Evolutionary conservation across 2,329 filamentous ascomycete species (phyloP), one percentile per base, ranked within the genome.

Genomic region (Fusarium praegraminearum): DNA sequence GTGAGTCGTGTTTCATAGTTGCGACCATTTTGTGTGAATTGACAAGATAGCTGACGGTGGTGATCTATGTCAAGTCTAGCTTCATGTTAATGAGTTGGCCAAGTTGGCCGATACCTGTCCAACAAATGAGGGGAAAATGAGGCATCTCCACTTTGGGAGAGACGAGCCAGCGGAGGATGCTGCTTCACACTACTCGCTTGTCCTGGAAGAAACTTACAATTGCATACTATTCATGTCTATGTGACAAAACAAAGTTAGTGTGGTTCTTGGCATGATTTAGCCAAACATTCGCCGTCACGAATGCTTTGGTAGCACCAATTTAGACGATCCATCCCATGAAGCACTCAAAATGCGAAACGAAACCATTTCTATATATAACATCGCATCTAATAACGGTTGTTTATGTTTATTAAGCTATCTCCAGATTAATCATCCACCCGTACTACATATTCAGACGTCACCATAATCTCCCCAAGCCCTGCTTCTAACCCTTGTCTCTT

Each of bases 371-470:
- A 22, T 15, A 22, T 11, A 38, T 20, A 9, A 20, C 4, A n/a
- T 7, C 18, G 4, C 4, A 6, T 16, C 13, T 16, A 5, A 24
- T 6, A 16, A 16, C 13, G 0, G 24, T 18, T 10, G 3, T 28
- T 18, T n/a, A 3, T 13, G 12, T 4, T 12, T 5, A 5, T 11
- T 20, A 8, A 9, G 5, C 2, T 32, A 1, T 20, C 11, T 10
- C 4, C 9, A 15, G 7, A 7, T 28, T 41, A 7, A 2, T 52
- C 49, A 18, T 52, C 49, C 2, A 52, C 49, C 3, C 36, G 18
- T 4, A 52, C 49, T 3, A 41, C 33, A 18, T 52, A 52, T 8
- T 52, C 49, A 13, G n/a, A 40, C 15, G 49, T 52, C 13, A 52
- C 49, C 35, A 52, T 13, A 18, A 52, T 52, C 18, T 52, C 49